Percentiles rank a stretch among this genome's conserved stretches.
Evolutionary conservation across 495 filamentous ascomycete species (phyloP).

Genomic region (Aspergillus carlsbadensis): DNA sequence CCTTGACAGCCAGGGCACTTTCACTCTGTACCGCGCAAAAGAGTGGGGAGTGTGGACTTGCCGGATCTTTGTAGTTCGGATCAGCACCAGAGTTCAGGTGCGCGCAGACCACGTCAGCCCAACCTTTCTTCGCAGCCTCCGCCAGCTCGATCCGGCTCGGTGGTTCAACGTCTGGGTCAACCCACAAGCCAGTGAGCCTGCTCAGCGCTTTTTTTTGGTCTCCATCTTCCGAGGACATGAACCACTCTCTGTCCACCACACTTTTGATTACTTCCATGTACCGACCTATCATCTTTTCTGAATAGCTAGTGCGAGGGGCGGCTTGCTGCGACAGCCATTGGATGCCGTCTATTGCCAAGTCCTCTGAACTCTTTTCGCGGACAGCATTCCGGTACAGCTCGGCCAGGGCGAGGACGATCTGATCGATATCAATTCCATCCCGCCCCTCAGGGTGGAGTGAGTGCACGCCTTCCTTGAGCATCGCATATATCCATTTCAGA

Average conservation of each 20-base stretch:
- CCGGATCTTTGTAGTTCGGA: not conserved
- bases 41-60: not conserved
- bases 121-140: not conserved
- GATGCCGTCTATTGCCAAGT: not conserved
- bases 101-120: not conserved
- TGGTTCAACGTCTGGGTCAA: too few relatives aligned
- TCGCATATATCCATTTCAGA: not conserved
- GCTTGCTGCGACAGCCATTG: not conserved
- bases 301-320: not conserved
- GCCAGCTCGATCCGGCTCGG: too few relatives aligned
- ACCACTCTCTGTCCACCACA: not conserved
- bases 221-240: not conserved
- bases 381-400: not conserved
- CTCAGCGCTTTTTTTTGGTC: not conserved
- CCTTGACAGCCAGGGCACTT: not conserved
- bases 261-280: not conserved
- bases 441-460: too few relatives aligned
- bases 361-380: not conserved
- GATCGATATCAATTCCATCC: too few relatives aligned
- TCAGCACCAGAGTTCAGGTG: not conserved
- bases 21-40: not conserved
- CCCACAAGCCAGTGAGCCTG: too few relatives aligned
- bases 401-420: too few relatives aligned
- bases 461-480: not conserved
- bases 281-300: not conserved